These are phyloP conservation scores for Arachnopeziza araneosa DNA, from an alignment of 2,329 filamentous ascomycete species.

Conservation along the genomic window DNA sequence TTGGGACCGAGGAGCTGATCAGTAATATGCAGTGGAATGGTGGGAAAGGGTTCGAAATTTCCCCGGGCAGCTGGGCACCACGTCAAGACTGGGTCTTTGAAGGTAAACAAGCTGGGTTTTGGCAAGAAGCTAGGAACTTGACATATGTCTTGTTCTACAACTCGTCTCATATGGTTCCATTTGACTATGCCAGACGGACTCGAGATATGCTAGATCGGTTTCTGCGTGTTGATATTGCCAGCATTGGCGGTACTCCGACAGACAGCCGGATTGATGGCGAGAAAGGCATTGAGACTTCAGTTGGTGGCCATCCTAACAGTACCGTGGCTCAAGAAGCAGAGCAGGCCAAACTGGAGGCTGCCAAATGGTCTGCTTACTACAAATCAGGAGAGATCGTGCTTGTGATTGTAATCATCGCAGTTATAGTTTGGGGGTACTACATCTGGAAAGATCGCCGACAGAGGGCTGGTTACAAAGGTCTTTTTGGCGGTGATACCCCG, in stretches of 20 bases:
- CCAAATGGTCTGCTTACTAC: conserved; percentile 66
- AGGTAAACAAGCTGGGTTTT: conserved; percentile 79
- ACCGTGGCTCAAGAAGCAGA: conserved; percentile 59
- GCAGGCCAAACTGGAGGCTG: conserved; percentile 56
- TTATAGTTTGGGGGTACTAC: conserved; percentile 56
- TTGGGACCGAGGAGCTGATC: conserved; percentile 89
- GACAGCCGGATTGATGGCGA: conserved; percentile 67
- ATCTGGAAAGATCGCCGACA: conserved; percentile 58
- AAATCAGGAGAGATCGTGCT: conserved; percentile 66
- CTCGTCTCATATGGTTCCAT: conserved; percentile 96
- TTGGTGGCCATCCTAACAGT: conserved; percentile 62
- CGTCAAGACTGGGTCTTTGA: conserved; percentile 93
- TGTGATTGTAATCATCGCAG: conserved; percentile 59
- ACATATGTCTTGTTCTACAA: conserved; percentile 97
- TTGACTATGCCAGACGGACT: conserved; percentile 78
- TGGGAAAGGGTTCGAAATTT: conserved; percentile 83
- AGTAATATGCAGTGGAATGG: conserved; percentile 88
- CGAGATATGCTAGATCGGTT: conserved; percentile 98
- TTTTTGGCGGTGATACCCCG: conserved; percentile 27
- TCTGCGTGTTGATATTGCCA: conserved; percentile 85
- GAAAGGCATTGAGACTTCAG: conserved; percentile 59
- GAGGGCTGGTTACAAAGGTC: conserved; percentile 47
- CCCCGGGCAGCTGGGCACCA: conserved; percentile 85
- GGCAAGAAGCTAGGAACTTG: conserved; percentile 89
- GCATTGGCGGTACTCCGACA: conserved; percentile 68